Evolutionary conservation across 1,139 yeast genomes (phyloP).

Genomic region (Zhuliangozyma parablackwelliae): DNA sequence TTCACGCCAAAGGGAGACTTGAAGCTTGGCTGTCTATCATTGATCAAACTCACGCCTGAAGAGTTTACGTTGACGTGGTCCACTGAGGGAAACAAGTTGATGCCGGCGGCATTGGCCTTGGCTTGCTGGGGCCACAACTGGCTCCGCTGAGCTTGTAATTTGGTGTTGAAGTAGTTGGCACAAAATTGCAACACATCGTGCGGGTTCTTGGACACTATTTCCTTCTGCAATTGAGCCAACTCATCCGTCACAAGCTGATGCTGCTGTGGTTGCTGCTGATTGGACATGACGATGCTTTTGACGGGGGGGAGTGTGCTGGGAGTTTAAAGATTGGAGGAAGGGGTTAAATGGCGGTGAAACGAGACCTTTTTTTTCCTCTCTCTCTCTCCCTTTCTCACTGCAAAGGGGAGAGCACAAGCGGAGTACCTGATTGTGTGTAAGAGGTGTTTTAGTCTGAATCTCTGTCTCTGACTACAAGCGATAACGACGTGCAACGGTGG

Average conservation of each 20-base stretch:
- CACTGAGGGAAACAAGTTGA: slow-evolving; percentile 45
- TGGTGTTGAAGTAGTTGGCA: slow-evolving; percentile 62
- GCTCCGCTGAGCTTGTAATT: slow-evolving; percentile 57
- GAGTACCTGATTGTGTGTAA: no score
- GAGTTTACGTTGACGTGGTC: slow-evolving; percentile 25
- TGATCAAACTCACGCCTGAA: slow-evolving; percentile 13
- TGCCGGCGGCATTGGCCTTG: slow-evolving; percentile 50
- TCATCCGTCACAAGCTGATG: slow-evolving; percentile 34
- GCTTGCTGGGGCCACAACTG: slow-evolving; percentile 51
- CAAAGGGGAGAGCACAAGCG: no score
- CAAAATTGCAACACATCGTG: slow-evolving; percentile 69
- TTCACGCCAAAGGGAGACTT: slow-evolving; percentile 60
- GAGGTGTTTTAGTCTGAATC: no score
- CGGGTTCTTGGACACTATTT: slow-evolving; percentile 60
- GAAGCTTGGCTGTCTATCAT: slow-evolving; percentile 47
- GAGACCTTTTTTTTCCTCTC: no score
- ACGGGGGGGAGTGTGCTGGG: no score
- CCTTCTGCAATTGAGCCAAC: slow-evolving; percentile 59
- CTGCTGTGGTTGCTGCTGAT: slow-evolving; percentile 3
- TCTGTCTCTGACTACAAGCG: no score
- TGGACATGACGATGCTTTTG: no score
- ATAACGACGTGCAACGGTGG: no score
- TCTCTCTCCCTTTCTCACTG: no score
- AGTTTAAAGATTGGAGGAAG: no score
- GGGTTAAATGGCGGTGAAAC: no score